Evolutionary conservation across 2,329 filamentous ascomycete genomes (phyloP).

Genomic region (Alternaria burnsii): DNA sequence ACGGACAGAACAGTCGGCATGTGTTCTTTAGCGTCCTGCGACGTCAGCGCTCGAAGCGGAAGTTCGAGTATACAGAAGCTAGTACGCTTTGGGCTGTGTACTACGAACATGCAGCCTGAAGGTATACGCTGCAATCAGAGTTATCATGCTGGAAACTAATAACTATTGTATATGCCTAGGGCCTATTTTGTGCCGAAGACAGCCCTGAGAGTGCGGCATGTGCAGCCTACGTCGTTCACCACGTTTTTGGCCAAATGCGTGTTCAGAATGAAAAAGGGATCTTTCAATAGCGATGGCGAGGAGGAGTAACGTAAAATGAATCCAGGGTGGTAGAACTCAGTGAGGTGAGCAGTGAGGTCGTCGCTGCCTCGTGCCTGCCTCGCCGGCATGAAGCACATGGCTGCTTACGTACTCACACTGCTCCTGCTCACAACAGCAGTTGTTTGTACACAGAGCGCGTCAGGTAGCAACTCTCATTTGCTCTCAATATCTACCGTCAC

Average conservation of each 20-base stretch:
- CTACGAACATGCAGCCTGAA: not conserved
- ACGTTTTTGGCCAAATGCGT: not conserved
- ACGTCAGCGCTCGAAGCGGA: not conserved
- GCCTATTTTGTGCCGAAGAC: not conserved
- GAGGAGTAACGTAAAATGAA: not conserved
- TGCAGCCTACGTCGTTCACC: not conserved
- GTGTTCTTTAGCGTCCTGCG: not conserved
- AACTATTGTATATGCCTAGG: not conserved
- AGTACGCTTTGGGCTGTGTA: not conserved
- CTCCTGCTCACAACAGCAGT: not conserved
- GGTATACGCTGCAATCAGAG: not conserved
- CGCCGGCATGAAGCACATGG: not conserved
- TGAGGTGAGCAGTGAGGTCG: not conserved
- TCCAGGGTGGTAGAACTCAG: not conserved
- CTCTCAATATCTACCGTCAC: not conserved
- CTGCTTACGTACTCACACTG: slow-evolving; percentile 1
- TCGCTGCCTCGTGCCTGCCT: slow-evolving; percentile 2
- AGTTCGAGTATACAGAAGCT: not conserved
- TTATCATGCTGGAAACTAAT: not conserved
- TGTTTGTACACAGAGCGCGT: not conserved
- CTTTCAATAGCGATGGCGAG: not conserved
- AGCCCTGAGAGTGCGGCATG: not conserved
- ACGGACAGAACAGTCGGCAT: not conserved
- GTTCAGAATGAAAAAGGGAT: not conserved
- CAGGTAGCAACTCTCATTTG: not conserved